phyloP scores from a whole-genome alignment of 371 early-diverging fungal genomes.

The Mortierella sp. region DNA sequence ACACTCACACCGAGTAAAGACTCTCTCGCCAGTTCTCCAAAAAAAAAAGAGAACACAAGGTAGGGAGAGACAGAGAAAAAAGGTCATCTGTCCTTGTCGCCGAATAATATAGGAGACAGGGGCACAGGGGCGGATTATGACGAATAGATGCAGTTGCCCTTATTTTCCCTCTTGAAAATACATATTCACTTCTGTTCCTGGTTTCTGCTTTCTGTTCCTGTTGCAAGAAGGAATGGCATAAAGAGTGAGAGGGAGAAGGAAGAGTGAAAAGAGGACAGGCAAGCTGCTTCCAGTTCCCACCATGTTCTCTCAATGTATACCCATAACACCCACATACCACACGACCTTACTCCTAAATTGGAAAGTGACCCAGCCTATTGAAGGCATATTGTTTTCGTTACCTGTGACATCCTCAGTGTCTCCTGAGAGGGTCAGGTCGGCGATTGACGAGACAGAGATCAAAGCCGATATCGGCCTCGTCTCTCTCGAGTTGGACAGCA shows the following conservation, averaged over 20 bases:
- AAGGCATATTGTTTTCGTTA: slow-evolving; percentile 21
- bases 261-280: background rate
- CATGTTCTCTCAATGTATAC: background rate
- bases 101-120: slow-evolving; percentile 5
- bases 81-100: slow-evolving; percentile 7
- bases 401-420: slow-evolving; percentile 58
- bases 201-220: background rate
- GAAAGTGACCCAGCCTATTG: background rate
- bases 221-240: background rate
- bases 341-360: background rate
- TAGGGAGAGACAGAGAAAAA: background rate
- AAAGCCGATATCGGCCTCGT: slow-evolving; percentile 44
- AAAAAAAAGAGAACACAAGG: background rate
- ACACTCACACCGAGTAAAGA: background rate
- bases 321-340: background rate
- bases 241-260: background rate
- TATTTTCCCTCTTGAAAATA: background rate
- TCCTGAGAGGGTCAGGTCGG: slow-evolving; percentile 45
- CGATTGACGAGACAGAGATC: slow-evolving; percentile 57
- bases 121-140: background rate
- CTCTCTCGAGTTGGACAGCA: slow-evolving; percentile 54
- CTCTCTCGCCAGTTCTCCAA: background rate
- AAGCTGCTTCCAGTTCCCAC: background rate
- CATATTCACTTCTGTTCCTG: background rate
- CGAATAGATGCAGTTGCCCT: background rate